phyloP scores from a whole-genome alignment of 441 rosid species.

The Isatis lusitanica region DNA sequence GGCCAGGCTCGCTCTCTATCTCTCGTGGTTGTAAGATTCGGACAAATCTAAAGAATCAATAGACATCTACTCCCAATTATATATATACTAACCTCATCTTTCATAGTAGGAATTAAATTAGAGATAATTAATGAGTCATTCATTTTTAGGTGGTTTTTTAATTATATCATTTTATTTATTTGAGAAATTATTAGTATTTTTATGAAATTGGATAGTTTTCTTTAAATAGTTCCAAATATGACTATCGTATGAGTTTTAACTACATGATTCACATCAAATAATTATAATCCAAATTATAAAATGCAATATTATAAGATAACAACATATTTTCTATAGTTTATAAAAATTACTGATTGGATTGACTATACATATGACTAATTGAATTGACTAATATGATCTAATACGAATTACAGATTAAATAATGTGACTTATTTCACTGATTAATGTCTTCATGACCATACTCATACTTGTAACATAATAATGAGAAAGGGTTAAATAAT shows the following conservation, averaged over 20 bases:
- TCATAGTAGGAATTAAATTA: neutral
- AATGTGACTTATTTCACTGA: neutral
- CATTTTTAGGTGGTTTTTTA: neutral
- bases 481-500: neutral
- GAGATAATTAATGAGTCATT: neutral
- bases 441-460: neutral
- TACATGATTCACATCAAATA: neutral
- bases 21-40: constrained; percentile 11
- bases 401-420: neutral
- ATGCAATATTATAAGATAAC: neutral
- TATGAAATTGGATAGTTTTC: neutral
- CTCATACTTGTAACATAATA: neutral
- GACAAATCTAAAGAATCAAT: constrained; percentile 9
- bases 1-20: neutral
- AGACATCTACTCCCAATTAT: neutral
- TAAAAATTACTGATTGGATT: neutral
- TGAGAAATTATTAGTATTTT: neutral
- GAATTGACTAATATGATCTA: neutral
- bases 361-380: neutral
- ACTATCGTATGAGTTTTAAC: neutral
- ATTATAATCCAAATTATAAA: neutral
- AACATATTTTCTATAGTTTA: neutral
- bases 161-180: neutral
- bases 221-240: neutral
- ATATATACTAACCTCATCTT: neutral